Evolutionary conservation across 495 filamentous ascomycete genomes (phyloP).

Genomic region (Aspergillus incahuasiensis): DNA sequence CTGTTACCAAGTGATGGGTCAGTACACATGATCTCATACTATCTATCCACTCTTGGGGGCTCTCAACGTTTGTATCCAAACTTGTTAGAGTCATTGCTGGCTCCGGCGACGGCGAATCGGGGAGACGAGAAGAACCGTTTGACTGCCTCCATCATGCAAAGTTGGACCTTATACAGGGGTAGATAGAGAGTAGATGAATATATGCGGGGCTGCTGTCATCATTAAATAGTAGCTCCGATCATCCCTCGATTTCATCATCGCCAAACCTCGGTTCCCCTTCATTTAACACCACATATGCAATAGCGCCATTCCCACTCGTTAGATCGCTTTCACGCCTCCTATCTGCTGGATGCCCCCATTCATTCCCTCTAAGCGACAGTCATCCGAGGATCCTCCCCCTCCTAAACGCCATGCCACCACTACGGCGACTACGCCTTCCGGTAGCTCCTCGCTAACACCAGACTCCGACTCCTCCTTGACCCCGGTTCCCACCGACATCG

Average conservation of each 20-base stretch:
- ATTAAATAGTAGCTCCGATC: neutral
- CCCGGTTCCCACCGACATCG: constrained; percentile 41
- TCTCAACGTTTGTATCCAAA: constrained; percentile 88
- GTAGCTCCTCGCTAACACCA: constrained; percentile 18
- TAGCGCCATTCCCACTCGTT: neutral
- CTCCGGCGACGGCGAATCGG: constrained; percentile 86
- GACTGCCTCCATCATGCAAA: constrained; percentile 47
- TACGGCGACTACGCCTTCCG: constrained; percentile 36
- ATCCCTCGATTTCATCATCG: constrained; percentile 6
- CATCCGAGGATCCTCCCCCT: constrained; percentile 62
- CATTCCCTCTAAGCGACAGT: constrained; percentile 46
- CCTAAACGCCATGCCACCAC: constrained; percentile 51
- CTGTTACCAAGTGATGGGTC: constrained; percentile 44
- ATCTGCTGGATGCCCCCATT: constrained; percentile 47
- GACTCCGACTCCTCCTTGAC: constrained; percentile 60
- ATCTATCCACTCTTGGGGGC: neutral
- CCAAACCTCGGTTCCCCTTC: constrained; percentile 7
- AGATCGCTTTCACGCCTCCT: neutral
- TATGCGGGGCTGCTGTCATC: neutral
- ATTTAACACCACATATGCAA: neutral
- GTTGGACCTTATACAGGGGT: neutral
- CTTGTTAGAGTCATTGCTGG: constrained; percentile 75
- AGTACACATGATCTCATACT: constrained; percentile 5
- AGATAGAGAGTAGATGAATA: neutral
- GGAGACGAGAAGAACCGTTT: constrained; percentile 78